These are phyloP conservation scores for Pleurotus ostreatus DNA, from an alignment of 768 basidiomycete genomes.

Conservation along the genomic window DNA sequence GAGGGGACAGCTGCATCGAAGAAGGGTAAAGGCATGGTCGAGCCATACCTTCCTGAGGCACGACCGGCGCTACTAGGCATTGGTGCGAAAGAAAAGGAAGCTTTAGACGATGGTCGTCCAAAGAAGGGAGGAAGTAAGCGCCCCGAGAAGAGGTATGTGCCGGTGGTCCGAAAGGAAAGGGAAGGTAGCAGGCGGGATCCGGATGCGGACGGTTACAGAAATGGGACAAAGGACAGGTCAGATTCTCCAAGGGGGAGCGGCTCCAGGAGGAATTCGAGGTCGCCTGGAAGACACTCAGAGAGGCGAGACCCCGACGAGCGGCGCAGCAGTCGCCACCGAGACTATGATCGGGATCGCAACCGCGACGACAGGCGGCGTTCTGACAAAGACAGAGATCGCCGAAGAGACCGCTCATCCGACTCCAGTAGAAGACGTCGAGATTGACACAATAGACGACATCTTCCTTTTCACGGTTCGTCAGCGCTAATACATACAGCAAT, in stretches of 20 bases:
- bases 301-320: conserved; percentile 25
- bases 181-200: conserved; percentile 21
- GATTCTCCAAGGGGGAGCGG: conserved; percentile 15
- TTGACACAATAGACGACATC: conserved; percentile 1
- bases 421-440: conserved; percentile 22
- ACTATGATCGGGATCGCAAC: conserved; percentile 23
- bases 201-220: conserved; percentile 2
- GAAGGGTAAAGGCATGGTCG: conserved; percentile 57
- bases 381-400: conserved; percentile 26
- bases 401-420: conserved; percentile 26
- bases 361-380: conserved; percentile 27
- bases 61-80: conserved; percentile 89
- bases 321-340: conserved; percentile 2
- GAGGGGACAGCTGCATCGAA: conserved; percentile 70
- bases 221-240: conserved; percentile 9
- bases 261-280: conserved; percentile 50
- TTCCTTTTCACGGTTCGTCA: neutral
- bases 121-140: conserved; percentile 40
- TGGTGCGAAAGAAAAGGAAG: conserved; percentile 85
- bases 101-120: conserved; percentile 63
- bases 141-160: conserved; percentile 78
- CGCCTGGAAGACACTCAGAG: conserved; percentile 27
- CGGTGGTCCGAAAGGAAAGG: conserved; percentile 71
- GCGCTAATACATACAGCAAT: neutral
- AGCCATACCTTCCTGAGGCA: conserved; percentile 79